These are phyloP conservation scores for Tuber magnatum DNA, from an alignment of 495 filamentous ascomycete species.

Conservation along the genomic window DNA sequence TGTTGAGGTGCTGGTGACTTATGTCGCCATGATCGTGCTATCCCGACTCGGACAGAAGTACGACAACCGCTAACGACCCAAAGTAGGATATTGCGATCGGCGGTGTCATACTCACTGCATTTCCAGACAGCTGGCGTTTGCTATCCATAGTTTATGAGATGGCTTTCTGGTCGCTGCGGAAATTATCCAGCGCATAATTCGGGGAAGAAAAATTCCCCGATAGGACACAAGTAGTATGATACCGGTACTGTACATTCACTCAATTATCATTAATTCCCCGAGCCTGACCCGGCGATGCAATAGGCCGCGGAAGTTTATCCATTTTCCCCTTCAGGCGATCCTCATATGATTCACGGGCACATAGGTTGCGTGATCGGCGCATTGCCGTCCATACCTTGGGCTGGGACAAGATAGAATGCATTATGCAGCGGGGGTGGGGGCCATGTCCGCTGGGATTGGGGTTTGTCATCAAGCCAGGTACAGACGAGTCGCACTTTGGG, in stretches of 20 bases:
- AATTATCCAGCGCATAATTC: not conserved
- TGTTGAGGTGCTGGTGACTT: not conserved
- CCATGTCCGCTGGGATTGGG: not conserved
- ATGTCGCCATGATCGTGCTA: not conserved
- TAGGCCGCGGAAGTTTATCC: not conserved
- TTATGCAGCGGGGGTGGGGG: not conserved
- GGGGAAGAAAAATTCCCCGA: not conserved
- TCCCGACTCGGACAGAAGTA: not conserved
- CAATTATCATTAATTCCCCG: no score
- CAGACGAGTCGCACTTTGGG: not conserved
- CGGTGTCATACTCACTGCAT: not conserved
- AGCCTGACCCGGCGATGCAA: not conserved
- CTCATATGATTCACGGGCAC: not conserved
- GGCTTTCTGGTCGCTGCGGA: not conserved
- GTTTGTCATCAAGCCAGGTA: not conserved
- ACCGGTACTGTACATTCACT: no score
- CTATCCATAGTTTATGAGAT: not conserved
- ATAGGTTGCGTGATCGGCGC: no score
- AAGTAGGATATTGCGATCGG: not conserved
- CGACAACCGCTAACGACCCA: not conserved
- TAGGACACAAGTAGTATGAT: no score
- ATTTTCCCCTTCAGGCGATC: not conserved
- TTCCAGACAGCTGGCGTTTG: not conserved
- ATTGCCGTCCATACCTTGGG: not conserved
- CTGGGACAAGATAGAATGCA: not conserved